Base-by-base conservation (phyloP, 768 basidiomycete species). In the Rhodotorula taiwanensis region DNA sequence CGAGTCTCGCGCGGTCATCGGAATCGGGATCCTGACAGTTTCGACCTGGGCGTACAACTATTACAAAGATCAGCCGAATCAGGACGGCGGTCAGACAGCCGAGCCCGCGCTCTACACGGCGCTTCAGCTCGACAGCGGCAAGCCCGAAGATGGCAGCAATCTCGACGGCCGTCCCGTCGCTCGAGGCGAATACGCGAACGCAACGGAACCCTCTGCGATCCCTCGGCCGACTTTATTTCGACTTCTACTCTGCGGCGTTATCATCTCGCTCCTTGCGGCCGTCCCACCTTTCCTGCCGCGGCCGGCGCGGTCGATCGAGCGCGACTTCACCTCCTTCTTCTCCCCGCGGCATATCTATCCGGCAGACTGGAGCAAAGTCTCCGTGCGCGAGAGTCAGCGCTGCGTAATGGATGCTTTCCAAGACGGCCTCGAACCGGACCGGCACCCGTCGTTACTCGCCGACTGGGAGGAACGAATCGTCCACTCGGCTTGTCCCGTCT, bases 21-120 rank as follows among this genome's bases (percentile, higher is more conserved):
- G 58, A 3, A 53, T 60, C 30, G 58, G 58, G 13, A 34, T 60
- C 14, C 31, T 60, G 5, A 60, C 58, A 6, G 15, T 59, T 31
- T 51, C 52, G 45, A 60, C 52, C 25, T 59, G 58, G 58, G 44
- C 49, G 11, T 60, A 53, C 58, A 60, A 60, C 52, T 53, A 33
- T 43, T 60, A 53, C 58, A 60, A 60, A 36, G 58, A 60, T 18
- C n/a, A n/a, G n/a, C n/a, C n/a, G n/a, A n/a, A n/a, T 39, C 34
- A 34, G 14, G 58, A 51, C 25, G n/a, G n/a, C n/a, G n/a, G n/a
- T n/a, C n/a, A n/a, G n/a, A 25, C 9, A 34, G 45, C 3, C 20
- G 45, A 34, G 34, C 6, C 8, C 43, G 33, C 43, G n/a, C 9
- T 16, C 36, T 39, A 39, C 36, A 10, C 36, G 36, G 36, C 36